These are phyloP conservation scores for Lactarius sp. DNA, from an alignment of 768 basidiomycete genomes.

Conservation along the genomic window DNA sequence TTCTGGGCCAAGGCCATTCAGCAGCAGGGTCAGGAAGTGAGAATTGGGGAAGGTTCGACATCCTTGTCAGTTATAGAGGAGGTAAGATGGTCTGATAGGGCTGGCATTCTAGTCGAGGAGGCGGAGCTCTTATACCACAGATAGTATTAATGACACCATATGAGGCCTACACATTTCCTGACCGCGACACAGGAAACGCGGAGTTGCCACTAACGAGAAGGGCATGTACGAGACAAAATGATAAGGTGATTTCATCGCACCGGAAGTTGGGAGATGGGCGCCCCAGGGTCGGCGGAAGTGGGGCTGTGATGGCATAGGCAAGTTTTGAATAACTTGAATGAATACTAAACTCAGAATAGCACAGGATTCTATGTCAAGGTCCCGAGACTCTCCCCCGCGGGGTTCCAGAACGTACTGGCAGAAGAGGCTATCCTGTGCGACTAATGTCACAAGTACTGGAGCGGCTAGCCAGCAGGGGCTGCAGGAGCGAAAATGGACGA, in stretches of 20 bases:
- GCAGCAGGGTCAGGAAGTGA: slow-evolving; percentile 38
- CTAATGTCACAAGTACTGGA: neutral
- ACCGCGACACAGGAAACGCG: neutral
- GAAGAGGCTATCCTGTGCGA: neutral
- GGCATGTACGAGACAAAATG: neutral
- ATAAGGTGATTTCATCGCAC: neutral
- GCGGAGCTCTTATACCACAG: slow-evolving; percentile 1
- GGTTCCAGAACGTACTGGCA: neutral
- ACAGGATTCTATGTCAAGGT: neutral
- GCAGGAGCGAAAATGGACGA: neutral
- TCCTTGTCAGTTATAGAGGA: neutral
- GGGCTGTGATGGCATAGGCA: neutral
- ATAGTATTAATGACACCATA: neutral
- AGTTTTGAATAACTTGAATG: neutral
- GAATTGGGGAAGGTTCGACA: slow-evolving; percentile 17
- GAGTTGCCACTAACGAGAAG: neutral
- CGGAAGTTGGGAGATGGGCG: neutral
- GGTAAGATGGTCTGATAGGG: neutral
- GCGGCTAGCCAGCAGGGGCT: neutral
- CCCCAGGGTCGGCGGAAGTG: neutral
- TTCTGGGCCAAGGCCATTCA: slow-evolving; percentile 43
- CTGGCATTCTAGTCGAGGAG: neutral
- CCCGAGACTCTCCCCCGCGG: neutral
- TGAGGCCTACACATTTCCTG: too few relatives aligned
- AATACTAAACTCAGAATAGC: neutral